A percentile compares a stretch with the other conserved stretches of the same genome.
phyloP scores from a whole-genome alignment of 2,329 filamentous ascomycete species.

The Phoma sp. region DNA sequence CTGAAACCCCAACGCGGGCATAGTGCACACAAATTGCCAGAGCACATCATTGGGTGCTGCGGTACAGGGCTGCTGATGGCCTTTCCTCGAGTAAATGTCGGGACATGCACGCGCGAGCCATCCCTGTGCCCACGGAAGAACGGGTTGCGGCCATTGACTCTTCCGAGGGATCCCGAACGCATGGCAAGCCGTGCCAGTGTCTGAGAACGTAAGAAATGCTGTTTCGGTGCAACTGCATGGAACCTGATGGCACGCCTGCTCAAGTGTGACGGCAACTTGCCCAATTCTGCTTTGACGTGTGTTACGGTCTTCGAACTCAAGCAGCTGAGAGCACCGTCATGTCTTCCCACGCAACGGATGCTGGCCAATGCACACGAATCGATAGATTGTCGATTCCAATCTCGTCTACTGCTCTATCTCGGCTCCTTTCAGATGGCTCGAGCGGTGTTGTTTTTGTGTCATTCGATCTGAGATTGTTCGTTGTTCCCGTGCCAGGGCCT shows the following conservation, averaged over 20 bases:
- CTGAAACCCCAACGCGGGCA: constrained; percentile 14
- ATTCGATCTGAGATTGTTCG: not conserved
- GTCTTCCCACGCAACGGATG: not conserved
- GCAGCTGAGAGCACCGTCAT: constrained; percentile 1
- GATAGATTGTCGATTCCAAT: not conserved
- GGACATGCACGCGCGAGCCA: constrained; percentile 23
- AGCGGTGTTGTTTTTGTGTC: not conserved
- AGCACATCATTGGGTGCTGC: constrained; percentile 20
- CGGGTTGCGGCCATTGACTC: constrained; percentile 27
- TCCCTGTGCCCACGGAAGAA: constrained; percentile 31
- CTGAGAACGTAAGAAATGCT: constrained; percentile 1
- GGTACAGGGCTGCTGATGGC: constrained; percentile 23
- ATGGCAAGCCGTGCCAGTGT: constrained; percentile 11
- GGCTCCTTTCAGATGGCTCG: not conserved
- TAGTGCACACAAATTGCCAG: constrained; percentile 8
- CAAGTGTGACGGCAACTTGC: not conserved
- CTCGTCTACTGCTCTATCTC: not conserved
- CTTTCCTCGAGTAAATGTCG: constrained; percentile 20
- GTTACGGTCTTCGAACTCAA: not conserved
- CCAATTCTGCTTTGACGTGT: not conserved
- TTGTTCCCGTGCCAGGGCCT: not conserved
- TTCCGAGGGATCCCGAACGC: constrained; percentile 30
- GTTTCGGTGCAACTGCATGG: constrained; percentile 9
- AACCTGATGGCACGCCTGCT: not conserved
- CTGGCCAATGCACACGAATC: constrained; percentile 8